phyloP scores from a whole-genome alignment of 805 yeast genomes.

The Pichia nakasei region DNA sequence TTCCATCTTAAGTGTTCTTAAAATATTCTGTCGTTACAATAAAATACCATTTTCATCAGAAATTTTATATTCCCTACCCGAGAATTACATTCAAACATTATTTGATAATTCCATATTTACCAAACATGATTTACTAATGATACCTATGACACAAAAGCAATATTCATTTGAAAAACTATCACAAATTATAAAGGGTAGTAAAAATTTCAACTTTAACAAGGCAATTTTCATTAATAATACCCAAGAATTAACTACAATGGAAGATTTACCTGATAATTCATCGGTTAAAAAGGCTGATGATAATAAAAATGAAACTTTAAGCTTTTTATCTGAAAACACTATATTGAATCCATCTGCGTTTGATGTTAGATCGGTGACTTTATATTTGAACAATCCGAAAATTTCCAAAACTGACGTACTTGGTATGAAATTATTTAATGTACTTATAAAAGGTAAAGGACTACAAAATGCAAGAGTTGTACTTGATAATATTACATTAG shows the following conservation, averaged over 20 bases:
- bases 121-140: slow-evolving; percentile 17
- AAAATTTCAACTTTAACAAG: slow-evolving; percentile 9
- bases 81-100: slow-evolving; percentile 18
- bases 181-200: slow-evolving; percentile 12
- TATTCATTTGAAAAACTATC: slow-evolving; percentile 10
- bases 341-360: slow-evolving; percentile 23
- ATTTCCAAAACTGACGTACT: slow-evolving; percentile 15
- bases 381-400: slow-evolving; percentile 14
- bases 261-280: neutral
- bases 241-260: slow-evolving; percentile 9
- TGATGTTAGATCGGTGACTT: slow-evolving; percentile 17
- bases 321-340: slow-evolving; percentile 18
- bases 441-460: slow-evolving; percentile 18
- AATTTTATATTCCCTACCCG: slow-evolving; percentile 23
- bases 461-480: slow-evolving; percentile 5
- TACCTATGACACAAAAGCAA: slow-evolving; percentile 18
- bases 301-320: neutral
- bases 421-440: slow-evolving; percentile 19
- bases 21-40: slow-evolving; percentile 25
- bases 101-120: slow-evolving; percentile 15
- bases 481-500: slow-evolving; percentile 2
- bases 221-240: slow-evolving; percentile 24
- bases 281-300: neutral
- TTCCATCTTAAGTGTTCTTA: slow-evolving; percentile 27
- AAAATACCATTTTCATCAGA: slow-evolving; percentile 25